A percentile compares a stretch with the other conserved stretches of the same genome.
phyloP scores from a whole-genome alignment of 768 basidiomycete species.

The Suillus ampliporus region DNA sequence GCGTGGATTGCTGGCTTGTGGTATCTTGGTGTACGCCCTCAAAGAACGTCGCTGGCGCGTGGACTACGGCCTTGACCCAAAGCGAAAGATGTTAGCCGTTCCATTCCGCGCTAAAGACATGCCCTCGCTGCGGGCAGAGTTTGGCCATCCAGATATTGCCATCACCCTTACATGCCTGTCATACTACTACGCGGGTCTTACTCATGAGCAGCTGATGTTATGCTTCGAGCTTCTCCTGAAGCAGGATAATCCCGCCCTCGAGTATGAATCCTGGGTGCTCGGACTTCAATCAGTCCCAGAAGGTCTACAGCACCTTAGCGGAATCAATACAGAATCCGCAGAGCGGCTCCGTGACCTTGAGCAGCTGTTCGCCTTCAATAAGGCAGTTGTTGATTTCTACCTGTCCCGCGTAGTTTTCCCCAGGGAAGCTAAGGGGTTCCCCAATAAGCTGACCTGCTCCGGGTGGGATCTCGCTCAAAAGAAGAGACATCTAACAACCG shows the following conservation, averaged over 20 bases:
- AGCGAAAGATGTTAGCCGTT: conserved; percentile 1
- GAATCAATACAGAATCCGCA: conserved; percentile 3
- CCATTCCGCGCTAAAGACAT: conserved; percentile 1
- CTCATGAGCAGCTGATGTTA: not conserved
- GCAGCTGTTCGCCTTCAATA: conserved; percentile 25
- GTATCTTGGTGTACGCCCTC: not conserved
- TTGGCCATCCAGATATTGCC: conserved; percentile 1
- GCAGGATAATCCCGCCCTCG: not conserved
- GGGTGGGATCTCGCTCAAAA: conserved; percentile 35
- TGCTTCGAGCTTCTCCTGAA: conserved; percentile 2
- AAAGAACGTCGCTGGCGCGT: conserved; percentile 2
- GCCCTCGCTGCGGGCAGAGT: conserved; percentile 1
- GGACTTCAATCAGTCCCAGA: conserved; percentile 1
- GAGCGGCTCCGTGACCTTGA: conserved; percentile 11
- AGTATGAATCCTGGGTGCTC: not conserved
- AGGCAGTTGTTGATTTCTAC: conserved; percentile 32
- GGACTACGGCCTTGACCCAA: not conserved
- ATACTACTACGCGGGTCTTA: not conserved
- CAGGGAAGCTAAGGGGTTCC: conserved; percentile 33
- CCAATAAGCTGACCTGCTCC: conserved; percentile 28
- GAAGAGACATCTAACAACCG: conserved; percentile 13
- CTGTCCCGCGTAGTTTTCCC: conserved; percentile 34
- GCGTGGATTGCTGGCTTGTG: not conserved
- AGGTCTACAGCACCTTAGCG: not conserved
- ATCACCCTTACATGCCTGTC: not conserved